Evolutionary conservation across 2,329 filamentous ascomycete species (phyloP).

Genomic region (Aspergillus hiratsukae): DNA sequence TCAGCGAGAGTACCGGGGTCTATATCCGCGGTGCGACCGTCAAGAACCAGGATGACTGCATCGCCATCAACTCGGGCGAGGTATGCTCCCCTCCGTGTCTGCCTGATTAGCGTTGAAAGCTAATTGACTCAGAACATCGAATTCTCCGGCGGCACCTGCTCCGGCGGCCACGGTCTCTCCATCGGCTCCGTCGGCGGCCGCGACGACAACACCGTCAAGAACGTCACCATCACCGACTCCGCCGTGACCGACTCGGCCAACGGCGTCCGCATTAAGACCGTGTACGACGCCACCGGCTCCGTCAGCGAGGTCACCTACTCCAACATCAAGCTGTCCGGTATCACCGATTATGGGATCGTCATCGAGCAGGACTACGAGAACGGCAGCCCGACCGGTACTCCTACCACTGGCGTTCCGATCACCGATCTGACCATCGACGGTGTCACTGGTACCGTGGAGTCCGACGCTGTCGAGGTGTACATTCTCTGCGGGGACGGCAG

Average conservation of each 20-base stretch:
- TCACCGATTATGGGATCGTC: slow-evolving; percentile 53
- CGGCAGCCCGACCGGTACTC: slow-evolving; percentile 38
- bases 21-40: slow-evolving; percentile 50
- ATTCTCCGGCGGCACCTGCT: slow-evolving; percentile 28
- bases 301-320: slow-evolving; percentile 52
- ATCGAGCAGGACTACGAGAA: slow-evolving; percentile 57
- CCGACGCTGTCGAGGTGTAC: slow-evolving; percentile 42
- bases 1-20: slow-evolving; percentile 42
- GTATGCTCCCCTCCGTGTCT: slow-evolving; percentile 13
- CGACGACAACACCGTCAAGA: slow-evolving; percentile 50
- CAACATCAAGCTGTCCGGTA: slow-evolving; percentile 48
- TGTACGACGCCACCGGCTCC: slow-evolving; percentile 48
- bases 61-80: slow-evolving; percentile 55
- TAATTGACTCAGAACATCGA: slow-evolving; percentile 20
- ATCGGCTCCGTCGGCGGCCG: slow-evolving; percentile 59
- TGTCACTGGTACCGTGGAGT: slow-evolving; percentile 33
- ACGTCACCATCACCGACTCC: slow-evolving; percentile 48
- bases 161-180: slow-evolving; percentile 49
- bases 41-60: slow-evolving; percentile 58
- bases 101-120: neutral
- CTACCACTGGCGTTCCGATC: slow-evolving; percentile 39
- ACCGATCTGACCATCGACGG: slow-evolving; percentile 34
- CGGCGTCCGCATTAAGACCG: slow-evolving; percentile 57
- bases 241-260: slow-evolving; percentile 51
- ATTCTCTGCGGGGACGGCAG: slow-evolving; percentile 53